These are phyloP conservation scores for Tausonia pullulans DNA, from an alignment of 1,284 basidiomycete genomes.

Conservation along the genomic window DNA sequence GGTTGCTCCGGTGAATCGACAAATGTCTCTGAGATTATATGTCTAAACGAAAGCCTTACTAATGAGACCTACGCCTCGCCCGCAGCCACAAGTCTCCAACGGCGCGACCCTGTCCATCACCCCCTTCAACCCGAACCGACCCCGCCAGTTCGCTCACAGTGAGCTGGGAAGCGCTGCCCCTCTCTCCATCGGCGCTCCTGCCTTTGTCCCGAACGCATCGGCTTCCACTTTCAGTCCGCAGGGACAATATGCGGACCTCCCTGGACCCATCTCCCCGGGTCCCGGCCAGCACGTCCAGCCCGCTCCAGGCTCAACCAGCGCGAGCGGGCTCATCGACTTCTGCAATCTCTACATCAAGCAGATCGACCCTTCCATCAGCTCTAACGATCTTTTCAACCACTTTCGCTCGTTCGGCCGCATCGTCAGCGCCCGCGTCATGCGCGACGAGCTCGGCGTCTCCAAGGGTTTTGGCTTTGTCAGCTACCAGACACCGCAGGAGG, in stretches of 20 bases:
- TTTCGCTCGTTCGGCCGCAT: slow-evolving; percentile 79
- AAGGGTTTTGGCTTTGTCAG: slow-evolving; percentile 95
- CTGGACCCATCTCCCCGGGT: slow-evolving; percentile 19
- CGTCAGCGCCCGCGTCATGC: slow-evolving; percentile 86
- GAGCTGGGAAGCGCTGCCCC: neutral
- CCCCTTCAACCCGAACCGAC: slow-evolving; percentile 8
- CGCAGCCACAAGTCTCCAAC: neutral
- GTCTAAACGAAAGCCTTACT: neutral
- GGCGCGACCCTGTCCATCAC: slow-evolving; percentile 4
- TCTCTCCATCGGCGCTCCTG: slow-evolving; percentile 1
- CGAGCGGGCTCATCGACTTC: slow-evolving; percentile 77
- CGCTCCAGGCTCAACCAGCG: slow-evolving; percentile 63
- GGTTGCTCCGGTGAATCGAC: slow-evolving; percentile 44
- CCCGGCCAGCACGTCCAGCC: slow-evolving; percentile 80
- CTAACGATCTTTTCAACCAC: slow-evolving; percentile 63
- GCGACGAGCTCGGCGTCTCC: slow-evolving; percentile 68
- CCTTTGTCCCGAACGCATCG: neutral
- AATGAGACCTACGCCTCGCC: neutral
- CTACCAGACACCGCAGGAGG: slow-evolving; percentile 70
- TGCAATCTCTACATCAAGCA: slow-evolving; percentile 78
- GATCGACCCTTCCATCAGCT: slow-evolving; percentile 70
- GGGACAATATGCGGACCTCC: neutral
- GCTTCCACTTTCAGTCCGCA: neutral
- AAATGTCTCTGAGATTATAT: neutral
- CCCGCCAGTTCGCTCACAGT: too few species aligned